These are phyloP conservation scores for Pterothamnion heteromorphum DNA, from an alignment of 31 red algal species.

Conservation along the genomic window DNA sequence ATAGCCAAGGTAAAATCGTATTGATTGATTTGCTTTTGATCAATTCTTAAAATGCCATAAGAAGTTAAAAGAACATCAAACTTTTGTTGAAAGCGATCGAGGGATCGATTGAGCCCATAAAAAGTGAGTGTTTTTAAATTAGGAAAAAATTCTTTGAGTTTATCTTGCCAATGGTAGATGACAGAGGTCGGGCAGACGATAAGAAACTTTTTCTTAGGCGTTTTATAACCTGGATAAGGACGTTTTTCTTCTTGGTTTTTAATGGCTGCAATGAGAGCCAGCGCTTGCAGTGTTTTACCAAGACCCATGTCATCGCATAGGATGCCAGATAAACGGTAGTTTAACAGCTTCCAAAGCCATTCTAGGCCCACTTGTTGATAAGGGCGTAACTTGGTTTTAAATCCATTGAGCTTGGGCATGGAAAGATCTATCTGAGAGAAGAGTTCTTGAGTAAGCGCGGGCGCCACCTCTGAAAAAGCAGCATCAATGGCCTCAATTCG, in stretches of 20 bases:
- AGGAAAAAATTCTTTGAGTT: slow-evolving; percentile 63
- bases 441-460: too few relatives aligned
- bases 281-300: slow-evolving; percentile 94
- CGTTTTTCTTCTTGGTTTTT: too few relatives aligned
- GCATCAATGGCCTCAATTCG: too few relatives aligned
- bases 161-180: slow-evolving; percentile 75
- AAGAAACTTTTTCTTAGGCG: slow-evolving; percentile 67
- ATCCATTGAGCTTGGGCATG: too few relatives aligned
- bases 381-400: slow-evolving; percentile 53
- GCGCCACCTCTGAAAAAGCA: too few relatives aligned
- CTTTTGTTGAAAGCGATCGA: slow-evolving; percentile 57
- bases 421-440: too few relatives aligned
- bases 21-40: slow-evolving; percentile 61
- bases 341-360: slow-evolving; percentile 82
- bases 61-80: slow-evolving; percentile 78
- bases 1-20: slow-evolving; percentile 78
- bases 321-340: slow-evolving; percentile 78
- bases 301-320: slow-evolving; percentile 98
- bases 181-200: slow-evolving; percentile 86
- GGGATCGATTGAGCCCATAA: slow-evolving; percentile 42
- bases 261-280: slow-evolving; percentile 65
- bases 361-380: slow-evolving; percentile 90
- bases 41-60: slow-evolving; percentile 85
- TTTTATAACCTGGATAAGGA: slow-evolving; percentile 25
- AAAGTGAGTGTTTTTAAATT: too few relatives aligned